Conservation (phyloP, 163 green algal genomes). For the Trebouxia gelatinosa region DNA sequence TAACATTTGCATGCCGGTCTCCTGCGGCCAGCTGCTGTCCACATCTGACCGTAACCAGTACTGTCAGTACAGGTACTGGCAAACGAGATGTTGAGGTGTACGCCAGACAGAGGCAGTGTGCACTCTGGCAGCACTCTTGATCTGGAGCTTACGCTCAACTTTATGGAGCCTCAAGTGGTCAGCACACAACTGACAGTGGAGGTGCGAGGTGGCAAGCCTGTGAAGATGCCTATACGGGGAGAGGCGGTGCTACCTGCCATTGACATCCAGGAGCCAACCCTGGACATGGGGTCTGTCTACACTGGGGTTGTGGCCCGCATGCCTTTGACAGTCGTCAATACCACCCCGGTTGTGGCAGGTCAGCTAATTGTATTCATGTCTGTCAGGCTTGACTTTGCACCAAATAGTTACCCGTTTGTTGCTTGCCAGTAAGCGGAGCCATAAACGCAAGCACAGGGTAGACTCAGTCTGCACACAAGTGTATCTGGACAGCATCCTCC, state of each 20-base stretch:
- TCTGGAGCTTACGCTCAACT: slow-evolving; percentile 57
- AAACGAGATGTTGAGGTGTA: slow-evolving; percentile 37
- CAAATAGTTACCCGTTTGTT: no score
- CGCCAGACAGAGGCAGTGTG: slow-evolving; percentile 44
- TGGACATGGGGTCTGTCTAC: slow-evolving; percentile 61
- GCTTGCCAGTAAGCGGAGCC: no score
- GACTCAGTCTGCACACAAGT: no score
- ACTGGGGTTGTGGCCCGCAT: slow-evolving; percentile 47
- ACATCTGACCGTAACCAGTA: no score
- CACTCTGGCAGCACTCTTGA: slow-evolving; percentile 49
- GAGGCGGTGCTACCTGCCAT: slow-evolving; percentile 30
- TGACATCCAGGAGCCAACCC: slow-evolving; percentile 44
- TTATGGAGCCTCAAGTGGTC: slow-evolving; percentile 25
- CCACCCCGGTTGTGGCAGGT: slow-evolving; percentile 48
- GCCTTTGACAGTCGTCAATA: slow-evolving; percentile 64
- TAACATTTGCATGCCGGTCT: no score
- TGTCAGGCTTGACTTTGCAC: background rate
- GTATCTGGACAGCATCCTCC: no score
- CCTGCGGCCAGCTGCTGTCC: no score
- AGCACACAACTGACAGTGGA: slow-evolving; percentile 35
- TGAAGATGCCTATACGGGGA: slow-evolving; percentile 19
- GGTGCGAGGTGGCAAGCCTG: slow-evolving; percentile 52
- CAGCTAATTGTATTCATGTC: background rate
- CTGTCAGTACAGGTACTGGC: slow-evolving; percentile 45
- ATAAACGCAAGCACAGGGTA: no score